Conservation (phyloP, 2,329 filamentous ascomycete genomes). For the Mollisia scopiformis region DNA sequence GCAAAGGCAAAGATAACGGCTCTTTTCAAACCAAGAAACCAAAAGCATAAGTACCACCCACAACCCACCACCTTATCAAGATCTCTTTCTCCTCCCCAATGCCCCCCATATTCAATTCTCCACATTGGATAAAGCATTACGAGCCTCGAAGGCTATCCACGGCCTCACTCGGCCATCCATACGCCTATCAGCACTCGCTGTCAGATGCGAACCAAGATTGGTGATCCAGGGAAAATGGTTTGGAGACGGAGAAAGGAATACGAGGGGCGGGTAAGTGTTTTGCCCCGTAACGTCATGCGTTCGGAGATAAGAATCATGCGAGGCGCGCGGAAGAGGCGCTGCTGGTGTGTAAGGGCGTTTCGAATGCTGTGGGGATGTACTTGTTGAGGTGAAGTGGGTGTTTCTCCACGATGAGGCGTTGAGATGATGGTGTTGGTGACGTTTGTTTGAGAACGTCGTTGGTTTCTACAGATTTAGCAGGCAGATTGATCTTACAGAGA, state of each 20-base stretch:
- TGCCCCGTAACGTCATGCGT: background rate
- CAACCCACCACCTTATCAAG: background rate
- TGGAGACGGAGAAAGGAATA: background rate
- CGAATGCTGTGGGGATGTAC: slow-evolving; percentile 8
- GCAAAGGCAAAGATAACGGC: background rate
- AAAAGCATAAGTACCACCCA: background rate
- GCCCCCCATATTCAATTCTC: background rate
- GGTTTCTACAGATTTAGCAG: too few relatives aligned
- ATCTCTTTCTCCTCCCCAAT: background rate
- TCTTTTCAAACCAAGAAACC: background rate
- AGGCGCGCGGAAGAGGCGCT: background rate
- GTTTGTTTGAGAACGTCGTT: too few relatives aligned
- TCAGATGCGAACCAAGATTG: background rate
- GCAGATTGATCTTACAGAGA: too few relatives aligned
- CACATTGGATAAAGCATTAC: background rate
- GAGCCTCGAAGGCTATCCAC: background rate
- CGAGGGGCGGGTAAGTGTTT: background rate
- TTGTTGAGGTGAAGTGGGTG: too few relatives aligned
- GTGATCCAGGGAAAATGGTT: too few relatives aligned
- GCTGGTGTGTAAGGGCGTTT: background rate
- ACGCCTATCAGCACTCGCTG: background rate
- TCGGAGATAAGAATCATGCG: background rate
- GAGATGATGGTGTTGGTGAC: slow-evolving; percentile 15
- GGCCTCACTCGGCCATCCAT: background rate
- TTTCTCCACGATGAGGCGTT: slow-evolving; percentile 11